These are phyloP conservation scores for Vachellia collinsii DNA, from an alignment of 306 rosid genomes.

Conservation along the genomic window DNA sequence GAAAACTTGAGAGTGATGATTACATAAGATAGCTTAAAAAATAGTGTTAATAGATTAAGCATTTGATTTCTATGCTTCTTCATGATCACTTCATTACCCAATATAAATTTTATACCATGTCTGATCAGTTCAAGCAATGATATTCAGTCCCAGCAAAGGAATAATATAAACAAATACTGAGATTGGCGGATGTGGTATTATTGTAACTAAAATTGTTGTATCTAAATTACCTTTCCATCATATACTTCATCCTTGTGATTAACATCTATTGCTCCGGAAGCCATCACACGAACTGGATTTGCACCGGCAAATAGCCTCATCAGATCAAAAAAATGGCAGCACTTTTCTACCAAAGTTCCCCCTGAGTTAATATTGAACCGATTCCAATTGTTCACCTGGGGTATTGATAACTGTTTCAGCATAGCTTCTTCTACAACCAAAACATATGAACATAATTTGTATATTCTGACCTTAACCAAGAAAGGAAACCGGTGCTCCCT, in stretches of 20 bases:
- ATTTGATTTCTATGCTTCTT: neutral
- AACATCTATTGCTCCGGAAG: constrained; percentile 95
- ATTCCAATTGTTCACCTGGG: constrained; percentile 94
- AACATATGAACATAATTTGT: constrained; percentile 21
- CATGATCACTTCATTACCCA: neutral
- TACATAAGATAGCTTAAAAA: neutral
- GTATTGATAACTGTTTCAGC: constrained; percentile 39
- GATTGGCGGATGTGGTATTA: constrained; percentile 1
- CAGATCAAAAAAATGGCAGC: constrained; percentile 98
- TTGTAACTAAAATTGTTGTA: constrained; percentile 9
- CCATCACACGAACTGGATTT: constrained; percentile 94
- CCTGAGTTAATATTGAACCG: constrained; percentile 91
- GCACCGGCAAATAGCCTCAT: constrained; percentile 93
- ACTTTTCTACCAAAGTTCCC: constrained; percentile 94
- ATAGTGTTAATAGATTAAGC: neutral
- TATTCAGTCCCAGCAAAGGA: constrained; percentile 25
- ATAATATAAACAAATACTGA: neutral
- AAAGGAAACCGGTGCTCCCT: constrained; percentile 97
- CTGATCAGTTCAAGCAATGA: constrained; percentile 19
- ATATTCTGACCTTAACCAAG: constrained; percentile 79
- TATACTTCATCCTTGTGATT: constrained; percentile 93
- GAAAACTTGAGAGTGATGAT: neutral
- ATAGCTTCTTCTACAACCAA: constrained; percentile 23
- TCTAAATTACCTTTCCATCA: constrained; percentile 77
- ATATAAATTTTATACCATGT: constrained; percentile 8